phyloP scores from a whole-genome alignment of 2,329 filamentous ascomycete genomes.

The Biscogniauxia sp. region DNA sequence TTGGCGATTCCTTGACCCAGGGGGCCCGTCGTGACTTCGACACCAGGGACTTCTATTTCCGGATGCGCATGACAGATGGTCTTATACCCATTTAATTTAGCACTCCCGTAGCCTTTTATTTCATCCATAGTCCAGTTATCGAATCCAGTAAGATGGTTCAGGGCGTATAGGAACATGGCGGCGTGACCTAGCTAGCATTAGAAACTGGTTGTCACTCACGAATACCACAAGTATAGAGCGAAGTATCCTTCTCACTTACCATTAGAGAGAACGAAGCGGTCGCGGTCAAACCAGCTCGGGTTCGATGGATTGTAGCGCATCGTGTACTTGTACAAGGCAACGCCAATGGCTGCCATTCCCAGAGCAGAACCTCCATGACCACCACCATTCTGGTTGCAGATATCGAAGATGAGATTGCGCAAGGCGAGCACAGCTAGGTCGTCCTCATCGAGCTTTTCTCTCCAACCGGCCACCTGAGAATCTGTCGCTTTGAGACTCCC shows the following conservation, averaged over 20 bases:
- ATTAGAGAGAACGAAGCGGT: slow-evolving; percentile 59
- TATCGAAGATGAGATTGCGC: neutral
- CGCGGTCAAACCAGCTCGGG: slow-evolving; percentile 55
- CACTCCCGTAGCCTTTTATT: slow-evolving; percentile 43
- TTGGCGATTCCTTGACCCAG: slow-evolving; percentile 57
- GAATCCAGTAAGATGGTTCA: slow-evolving; percentile 50
- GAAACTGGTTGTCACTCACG: neutral
- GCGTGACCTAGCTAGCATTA: slow-evolving; percentile 37
- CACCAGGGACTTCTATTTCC: slow-evolving; percentile 53
- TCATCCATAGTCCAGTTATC: slow-evolving; percentile 51
- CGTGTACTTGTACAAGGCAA: slow-evolving; percentile 46
- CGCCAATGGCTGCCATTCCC: slow-evolving; percentile 37
- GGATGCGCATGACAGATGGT: slow-evolving; percentile 51
- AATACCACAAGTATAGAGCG: neutral
- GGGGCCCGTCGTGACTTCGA: slow-evolving; percentile 57
- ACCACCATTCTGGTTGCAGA: slow-evolving; percentile 40
- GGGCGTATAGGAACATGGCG: slow-evolving; percentile 49
- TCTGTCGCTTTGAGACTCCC: neutral
- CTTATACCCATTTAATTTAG: slow-evolving; percentile 39
- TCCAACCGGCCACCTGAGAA: neutral
- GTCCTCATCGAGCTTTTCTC: slow-evolving; percentile 7
- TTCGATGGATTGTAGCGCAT: slow-evolving; percentile 57
- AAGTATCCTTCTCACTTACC: slow-evolving; percentile 27
- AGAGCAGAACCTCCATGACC: slow-evolving; percentile 63
- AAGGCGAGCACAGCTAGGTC: slow-evolving; percentile 8